Evolutionary conservation across 116 monocot genomes (phyloP).

Genomic region (Dioscorea cayenensis): DNA sequence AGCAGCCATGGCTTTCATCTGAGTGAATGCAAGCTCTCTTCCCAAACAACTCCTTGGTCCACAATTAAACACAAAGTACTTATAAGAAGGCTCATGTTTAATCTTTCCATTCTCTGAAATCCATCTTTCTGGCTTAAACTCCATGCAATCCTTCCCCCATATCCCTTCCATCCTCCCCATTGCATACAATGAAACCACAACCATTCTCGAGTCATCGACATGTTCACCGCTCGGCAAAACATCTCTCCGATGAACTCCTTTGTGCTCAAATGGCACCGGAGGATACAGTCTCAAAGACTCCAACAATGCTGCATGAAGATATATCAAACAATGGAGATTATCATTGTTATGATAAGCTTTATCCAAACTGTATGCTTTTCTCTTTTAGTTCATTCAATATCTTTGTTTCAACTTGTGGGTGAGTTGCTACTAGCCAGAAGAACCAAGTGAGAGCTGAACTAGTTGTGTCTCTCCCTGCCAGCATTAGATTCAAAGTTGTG

Average conservation of each 20-base stretch:
- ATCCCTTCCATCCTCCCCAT: conserved; percentile 42
- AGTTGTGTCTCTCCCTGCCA: conserved; percentile 32
- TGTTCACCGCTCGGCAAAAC: conserved; percentile 14
- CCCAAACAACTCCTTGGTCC: conserved; percentile 37
- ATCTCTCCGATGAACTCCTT: conserved; percentile 14
- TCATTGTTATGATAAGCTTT: not conserved
- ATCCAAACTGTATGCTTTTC: not conserved
- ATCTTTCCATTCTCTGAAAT: conserved; percentile 23
- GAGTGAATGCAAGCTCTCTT: conserved; percentile 27
- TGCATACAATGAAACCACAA: conserved; percentile 25
- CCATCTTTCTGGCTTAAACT: conserved; percentile 42
- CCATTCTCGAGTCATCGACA: conserved; percentile 19
- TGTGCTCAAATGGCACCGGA: conserved; percentile 30
- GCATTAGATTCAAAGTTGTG: conserved; percentile 20
- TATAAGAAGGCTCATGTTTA: conserved; percentile 31
- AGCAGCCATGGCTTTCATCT: conserved; percentile 31
- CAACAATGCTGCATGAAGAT: conserved; percentile 38
- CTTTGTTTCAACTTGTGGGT: conserved; percentile 30
- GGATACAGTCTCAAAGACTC: conserved; percentile 24
- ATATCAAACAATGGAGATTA: conserved; percentile 11
- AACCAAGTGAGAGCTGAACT: conserved; percentile 28
- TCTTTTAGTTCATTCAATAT: conserved; percentile 18
- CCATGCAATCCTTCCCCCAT: conserved; percentile 31
- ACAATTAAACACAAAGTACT: conserved; percentile 36
- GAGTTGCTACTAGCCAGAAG: conserved; percentile 30